A percentile compares a stretch with the other conserved stretches of the same genome.
Conservation (phyloP, 1,284 basidiomycete genomes). For the Agaricales sp. region DNA sequence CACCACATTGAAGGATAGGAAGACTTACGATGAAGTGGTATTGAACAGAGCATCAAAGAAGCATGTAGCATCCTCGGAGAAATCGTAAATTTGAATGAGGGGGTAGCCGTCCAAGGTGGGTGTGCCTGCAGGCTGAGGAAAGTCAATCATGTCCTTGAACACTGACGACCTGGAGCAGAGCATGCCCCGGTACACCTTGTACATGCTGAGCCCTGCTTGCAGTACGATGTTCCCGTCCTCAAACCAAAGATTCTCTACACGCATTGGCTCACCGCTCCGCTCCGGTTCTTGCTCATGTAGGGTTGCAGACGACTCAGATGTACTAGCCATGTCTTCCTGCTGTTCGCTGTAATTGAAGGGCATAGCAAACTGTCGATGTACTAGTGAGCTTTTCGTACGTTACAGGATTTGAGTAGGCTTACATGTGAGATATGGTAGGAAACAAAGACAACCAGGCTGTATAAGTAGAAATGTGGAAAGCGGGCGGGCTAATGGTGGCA, state of each 20-base stretch:
- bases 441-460: too few species aligned
- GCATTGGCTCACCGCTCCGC: neutral
- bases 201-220: constrained; percentile 13
- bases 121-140: constrained; percentile 15
- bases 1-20: neutral
- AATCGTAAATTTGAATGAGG: constrained; percentile 15
- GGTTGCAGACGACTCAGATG: too few species aligned
- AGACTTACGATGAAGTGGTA: neutral
- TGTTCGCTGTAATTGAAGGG: too few species aligned
- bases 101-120: constrained; percentile 13
- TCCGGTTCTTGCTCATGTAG: too few species aligned
- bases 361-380: too few species aligned
- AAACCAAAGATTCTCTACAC: constrained; percentile 13
- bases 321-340: too few species aligned
- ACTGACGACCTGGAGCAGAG: constrained; percentile 16
- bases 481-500: too few species aligned
- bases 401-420: too few species aligned
- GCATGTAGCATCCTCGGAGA: constrained; percentile 11
- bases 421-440: too few species aligned
- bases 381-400: too few species aligned
- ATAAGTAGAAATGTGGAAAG: too few species aligned
- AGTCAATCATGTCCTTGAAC: constrained; percentile 15
- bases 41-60: constrained; percentile 7
- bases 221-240: constrained; percentile 18
- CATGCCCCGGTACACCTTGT: constrained; percentile 15